A percentile compares a stretch with the other conserved stretches of the same genome.
These are phyloP conservation scores for Ascochyta pisi DNA, from an alignment of 2,329 filamentous ascomycete genomes.

Conservation along the genomic window DNA sequence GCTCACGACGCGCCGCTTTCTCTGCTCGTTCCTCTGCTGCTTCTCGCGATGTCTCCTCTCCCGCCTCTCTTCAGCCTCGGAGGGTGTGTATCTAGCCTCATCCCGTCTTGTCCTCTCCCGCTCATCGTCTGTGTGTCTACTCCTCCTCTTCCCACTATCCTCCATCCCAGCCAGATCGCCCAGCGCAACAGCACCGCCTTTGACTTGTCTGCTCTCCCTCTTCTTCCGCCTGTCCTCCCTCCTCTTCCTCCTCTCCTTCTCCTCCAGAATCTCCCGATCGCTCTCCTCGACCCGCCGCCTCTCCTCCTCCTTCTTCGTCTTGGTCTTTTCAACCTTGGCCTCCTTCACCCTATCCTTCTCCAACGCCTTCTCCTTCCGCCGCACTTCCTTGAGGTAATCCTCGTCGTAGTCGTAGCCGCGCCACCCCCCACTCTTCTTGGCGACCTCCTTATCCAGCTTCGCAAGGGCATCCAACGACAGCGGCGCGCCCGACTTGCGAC, in stretches of 20 bases:
- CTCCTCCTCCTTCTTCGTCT: slow-evolving; percentile 35
- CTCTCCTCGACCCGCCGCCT: slow-evolving; percentile 42
- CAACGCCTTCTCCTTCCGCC: slow-evolving; percentile 44
- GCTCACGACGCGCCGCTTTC: slow-evolving; percentile 54
- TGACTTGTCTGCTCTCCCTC: slow-evolving; percentile 33
- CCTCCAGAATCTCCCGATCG: slow-evolving; percentile 27
- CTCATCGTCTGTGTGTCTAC: slow-evolving; percentile 39
- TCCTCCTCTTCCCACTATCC: slow-evolving; percentile 33
- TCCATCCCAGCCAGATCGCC: slow-evolving; percentile 28
- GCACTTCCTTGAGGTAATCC: slow-evolving; percentile 47
- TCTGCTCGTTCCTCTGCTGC: slow-evolving; percentile 39
- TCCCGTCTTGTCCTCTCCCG: slow-evolving; percentile 30
- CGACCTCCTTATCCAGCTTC: slow-evolving; percentile 69
- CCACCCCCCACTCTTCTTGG: slow-evolving; percentile 56
- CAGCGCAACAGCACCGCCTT: slow-evolving; percentile 13
- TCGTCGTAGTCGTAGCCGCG: slow-evolving; percentile 51
- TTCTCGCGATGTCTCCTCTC: slow-evolving; percentile 51
- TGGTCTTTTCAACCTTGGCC: slow-evolving; percentile 42
- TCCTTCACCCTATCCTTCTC: slow-evolving; percentile 44
- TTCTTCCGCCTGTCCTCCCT: slow-evolving; percentile 24
- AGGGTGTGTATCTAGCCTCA: slow-evolving; percentile 45
- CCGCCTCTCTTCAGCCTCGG: slow-evolving; percentile 48
- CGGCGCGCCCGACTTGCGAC: slow-evolving; percentile 35
- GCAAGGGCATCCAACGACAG: slow-evolving; percentile 67
- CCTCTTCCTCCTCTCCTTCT: slow-evolving; percentile 31